Evolutionary conservation across 2,329 filamentous ascomycete species (phyloP).

Genomic region (Fonsecaea monophora): DNA sequence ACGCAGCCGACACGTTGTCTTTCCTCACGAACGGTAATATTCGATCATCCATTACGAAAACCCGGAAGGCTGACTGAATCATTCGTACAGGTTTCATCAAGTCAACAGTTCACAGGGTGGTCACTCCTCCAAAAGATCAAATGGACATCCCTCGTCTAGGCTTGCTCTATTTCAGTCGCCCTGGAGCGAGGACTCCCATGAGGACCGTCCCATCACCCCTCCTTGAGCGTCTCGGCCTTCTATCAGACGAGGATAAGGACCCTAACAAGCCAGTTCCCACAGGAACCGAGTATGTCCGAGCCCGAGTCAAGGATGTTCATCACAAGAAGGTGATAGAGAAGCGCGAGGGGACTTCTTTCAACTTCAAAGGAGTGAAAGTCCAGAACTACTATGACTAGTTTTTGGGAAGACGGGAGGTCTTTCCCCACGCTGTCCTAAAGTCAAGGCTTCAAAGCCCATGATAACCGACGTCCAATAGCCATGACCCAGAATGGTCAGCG

Average conservation of each 20-base stretch:
- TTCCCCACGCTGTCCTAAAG: background rate
- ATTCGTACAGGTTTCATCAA: constrained; percentile 41
- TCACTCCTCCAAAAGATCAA: constrained; percentile 58
- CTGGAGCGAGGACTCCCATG: constrained; percentile 56
- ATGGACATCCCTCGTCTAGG: constrained; percentile 55
- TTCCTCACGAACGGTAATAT: constrained; percentile 48
- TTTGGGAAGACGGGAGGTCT: background rate
- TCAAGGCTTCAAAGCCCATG: background rate
- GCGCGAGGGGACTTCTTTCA: constrained; percentile 53
- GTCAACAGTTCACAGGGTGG: constrained; percentile 58
- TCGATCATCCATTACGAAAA: background rate
- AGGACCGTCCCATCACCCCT: constrained; percentile 48
- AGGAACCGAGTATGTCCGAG: constrained; percentile 56
- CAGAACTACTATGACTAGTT: constrained; percentile 45
- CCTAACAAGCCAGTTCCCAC: constrained; percentile 46
- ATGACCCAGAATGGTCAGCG: background rate
- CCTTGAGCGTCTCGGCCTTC: constrained; percentile 48
- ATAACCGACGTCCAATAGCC: background rate
- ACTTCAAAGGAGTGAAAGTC: constrained; percentile 53
- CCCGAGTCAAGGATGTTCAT: constrained; percentile 56
- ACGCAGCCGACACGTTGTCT: constrained; percentile 57
- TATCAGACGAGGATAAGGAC: constrained; percentile 51
- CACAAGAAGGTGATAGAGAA: constrained; percentile 54
- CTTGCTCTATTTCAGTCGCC: constrained; percentile 62
- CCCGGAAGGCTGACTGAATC: background rate